Conservation (phyloP, 73 alveolate species). For the Urostyla sp. region DNA sequence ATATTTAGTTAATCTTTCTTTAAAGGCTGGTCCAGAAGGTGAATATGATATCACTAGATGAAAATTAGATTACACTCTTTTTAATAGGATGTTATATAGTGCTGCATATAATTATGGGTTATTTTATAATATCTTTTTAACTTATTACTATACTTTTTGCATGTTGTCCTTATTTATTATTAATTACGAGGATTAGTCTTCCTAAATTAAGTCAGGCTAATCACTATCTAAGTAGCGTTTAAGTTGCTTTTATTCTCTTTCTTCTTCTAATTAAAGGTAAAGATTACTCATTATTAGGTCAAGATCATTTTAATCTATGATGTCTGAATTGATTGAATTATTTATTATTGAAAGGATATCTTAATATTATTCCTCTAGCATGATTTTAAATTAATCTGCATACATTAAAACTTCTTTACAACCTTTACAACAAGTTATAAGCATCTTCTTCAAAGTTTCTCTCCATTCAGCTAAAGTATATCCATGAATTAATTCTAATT, state of each 20-base stretch:
- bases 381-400: conserved; percentile 57
- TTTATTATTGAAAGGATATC: conserved; percentile 92
- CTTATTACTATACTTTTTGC: background rate
- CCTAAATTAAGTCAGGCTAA: too few relatives aligned
- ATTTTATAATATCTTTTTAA: background rate
- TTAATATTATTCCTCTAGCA: conserved; percentile 85
- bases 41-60: conserved; percentile 90
- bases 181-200: background rate
- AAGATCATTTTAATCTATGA: conserved; percentile 1
- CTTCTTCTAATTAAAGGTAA: conserved; percentile 76
- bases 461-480: conserved; percentile 75
- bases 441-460: conserved; percentile 71
- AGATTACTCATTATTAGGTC: background rate
- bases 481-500: conserved; percentile 60
- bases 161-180: background rate
- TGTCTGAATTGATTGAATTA: conserved; percentile 73
- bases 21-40: conserved; percentile 96
- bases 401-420: conserved; percentile 79
- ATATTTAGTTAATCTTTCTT: conserved; percentile 89
- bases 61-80: conserved; percentile 84
- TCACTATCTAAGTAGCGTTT: conserved; percentile 33
- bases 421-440: conserved; percentile 74
- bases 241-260: conserved; percentile 87
- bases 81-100: background rate
- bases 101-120: background rate